Base-by-base conservation (phyloP, 768 basidiomycete species). In the Collybia nuda region DNA sequence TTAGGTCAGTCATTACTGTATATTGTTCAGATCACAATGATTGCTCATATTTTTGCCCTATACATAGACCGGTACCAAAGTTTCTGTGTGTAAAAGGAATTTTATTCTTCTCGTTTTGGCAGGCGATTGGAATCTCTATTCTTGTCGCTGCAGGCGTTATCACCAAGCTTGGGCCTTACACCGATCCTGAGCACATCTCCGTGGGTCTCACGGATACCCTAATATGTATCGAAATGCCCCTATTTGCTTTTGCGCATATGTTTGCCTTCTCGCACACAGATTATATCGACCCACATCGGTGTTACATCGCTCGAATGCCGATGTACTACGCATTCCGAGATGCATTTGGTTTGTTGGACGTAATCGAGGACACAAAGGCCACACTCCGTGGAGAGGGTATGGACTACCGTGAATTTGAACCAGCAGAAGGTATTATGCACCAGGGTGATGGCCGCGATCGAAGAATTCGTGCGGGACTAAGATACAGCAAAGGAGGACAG, bases 31-130 rank as follows among this genome's bases (percentile, higher is more conserved):
- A 40, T 8, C 22, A 45, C 18, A 38, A 44, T 44, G 47, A 23
- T 22, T 32, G 32, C 46, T 51, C 12, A 54, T 40, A 19, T 47
- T 8, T 38, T 2, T 24, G 28, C 19, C 9, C 19, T 44, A 55
- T 22, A 50, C 55, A 18, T 59, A 88, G 96, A 9, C 93, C 93
- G 0, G 82, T 95, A 57, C 93, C 97, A 2, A 99, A 99, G 68
- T 99, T 99, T 69, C 84, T 98, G 22, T 99, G 94, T 64, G 94
- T 99, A 58, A 99, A 99, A 65, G 96, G 96, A 40, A 93, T 99
- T 57, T 78, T 99, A 18, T 98, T 98, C 77, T 96, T 97, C 69
- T 94, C 91, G 1, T 99, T 99, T 73, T 99, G 97, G 97, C 97
- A 99, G 66, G 84, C 89, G 18, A 80, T 96, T 44, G 81, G 62